Evolutionary conservation across 2,329 filamentous ascomycete species (phyloP).

Genomic region (Graphium sp.): DNA sequence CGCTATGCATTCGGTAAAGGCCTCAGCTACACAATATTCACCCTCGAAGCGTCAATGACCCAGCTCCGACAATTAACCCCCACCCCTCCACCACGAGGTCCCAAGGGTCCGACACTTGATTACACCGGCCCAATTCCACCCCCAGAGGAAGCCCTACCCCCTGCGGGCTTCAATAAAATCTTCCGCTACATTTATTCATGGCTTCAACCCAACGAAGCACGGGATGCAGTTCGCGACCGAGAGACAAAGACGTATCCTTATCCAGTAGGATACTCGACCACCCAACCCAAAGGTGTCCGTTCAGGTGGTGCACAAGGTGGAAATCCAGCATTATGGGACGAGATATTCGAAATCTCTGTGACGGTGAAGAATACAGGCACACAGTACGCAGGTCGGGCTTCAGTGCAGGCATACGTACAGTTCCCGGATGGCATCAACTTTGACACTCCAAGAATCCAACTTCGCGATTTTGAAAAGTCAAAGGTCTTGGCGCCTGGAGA

Average conservation of each 20-base stretch:
- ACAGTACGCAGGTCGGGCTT: slow-evolving; percentile 22
- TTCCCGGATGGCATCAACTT: slow-evolving; percentile 18
- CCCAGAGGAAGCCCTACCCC: slow-evolving; percentile 38
- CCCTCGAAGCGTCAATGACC: slow-evolving; percentile 34
- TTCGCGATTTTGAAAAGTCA: slow-evolving; percentile 60
- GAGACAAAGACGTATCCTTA: slow-evolving; percentile 38
- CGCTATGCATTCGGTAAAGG: slow-evolving; percentile 80
- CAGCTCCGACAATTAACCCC: slow-evolving; percentile 23
- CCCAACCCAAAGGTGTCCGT: slow-evolving; percentile 22
- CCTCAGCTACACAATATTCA: slow-evolving; percentile 64
- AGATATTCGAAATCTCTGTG: slow-evolving; percentile 22
- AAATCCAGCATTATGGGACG: slow-evolving; percentile 47
- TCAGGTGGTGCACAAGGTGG: slow-evolving; percentile 57
- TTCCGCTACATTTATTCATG: slow-evolving; percentile 57
- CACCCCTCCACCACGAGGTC: slow-evolving; percentile 15
- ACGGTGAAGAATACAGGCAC: slow-evolving; percentile 36
- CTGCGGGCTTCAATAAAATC: slow-evolving; percentile 38
- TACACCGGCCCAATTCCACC: slow-evolving; percentile 34
- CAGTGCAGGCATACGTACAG: slow-evolving; percentile 27
- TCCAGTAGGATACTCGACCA: slow-evolving; percentile 45
- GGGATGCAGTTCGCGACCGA: slow-evolving; percentile 19
- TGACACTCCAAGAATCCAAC: slow-evolving; percentile 51
- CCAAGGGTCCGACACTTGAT: slow-evolving; percentile 21
- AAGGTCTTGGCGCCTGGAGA: slow-evolving; percentile 32
- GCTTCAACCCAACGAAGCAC: slow-evolving; percentile 24